These are phyloP conservation scores for Lachnellula willkommii DNA, from an alignment of 2,329 filamentous ascomycete species.

Conservation along the genomic window DNA sequence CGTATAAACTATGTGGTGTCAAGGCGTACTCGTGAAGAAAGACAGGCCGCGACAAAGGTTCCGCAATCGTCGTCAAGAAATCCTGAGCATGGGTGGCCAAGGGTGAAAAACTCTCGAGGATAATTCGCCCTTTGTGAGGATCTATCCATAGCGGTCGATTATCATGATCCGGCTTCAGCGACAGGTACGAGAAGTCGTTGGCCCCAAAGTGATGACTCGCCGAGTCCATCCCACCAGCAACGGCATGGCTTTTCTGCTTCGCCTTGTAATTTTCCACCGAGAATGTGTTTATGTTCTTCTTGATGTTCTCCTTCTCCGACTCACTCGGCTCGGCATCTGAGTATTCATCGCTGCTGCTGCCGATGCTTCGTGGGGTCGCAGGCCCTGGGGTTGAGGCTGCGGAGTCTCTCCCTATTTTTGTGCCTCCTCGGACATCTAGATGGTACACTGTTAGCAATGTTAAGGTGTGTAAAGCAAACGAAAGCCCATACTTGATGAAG, in stretches of 20 bases:
- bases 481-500: slow-evolving; percentile 43
- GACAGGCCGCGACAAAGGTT: slow-evolving; percentile 82
- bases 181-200: slow-evolving; percentile 69
- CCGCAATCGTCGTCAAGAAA: slow-evolving; percentile 91
- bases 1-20: slow-evolving; percentile 89
- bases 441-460: slow-evolving; percentile 29
- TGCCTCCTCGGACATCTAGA: slow-evolving; percentile 40
- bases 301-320: slow-evolving; percentile 47
- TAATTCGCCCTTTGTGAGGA: slow-evolving; percentile 77
- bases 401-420: slow-evolving; percentile 53
- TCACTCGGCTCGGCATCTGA: slow-evolving; percentile 48
- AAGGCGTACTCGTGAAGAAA: slow-evolving; percentile 92
- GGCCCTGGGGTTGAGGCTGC: slow-evolving; percentile 56
- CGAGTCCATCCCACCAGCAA: slow-evolving; percentile 24
- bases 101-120: slow-evolving; percentile 89
- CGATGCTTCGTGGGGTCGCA: slow-evolving; percentile 54
- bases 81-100: slow-evolving; percentile 83
- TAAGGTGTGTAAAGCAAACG: slow-evolving; percentile 20
- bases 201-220: slow-evolving; percentile 32
- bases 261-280: slow-evolving; percentile 34
- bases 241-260: slow-evolving; percentile 10
- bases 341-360: slow-evolving; percentile 48
- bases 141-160: slow-evolving; percentile 94
- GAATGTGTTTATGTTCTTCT: slow-evolving; percentile 56
- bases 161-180: slow-evolving; percentile 80